phyloP scores from a whole-genome alignment of 2,329 filamentous ascomycete species.

The Cadophora sp. region DNA sequence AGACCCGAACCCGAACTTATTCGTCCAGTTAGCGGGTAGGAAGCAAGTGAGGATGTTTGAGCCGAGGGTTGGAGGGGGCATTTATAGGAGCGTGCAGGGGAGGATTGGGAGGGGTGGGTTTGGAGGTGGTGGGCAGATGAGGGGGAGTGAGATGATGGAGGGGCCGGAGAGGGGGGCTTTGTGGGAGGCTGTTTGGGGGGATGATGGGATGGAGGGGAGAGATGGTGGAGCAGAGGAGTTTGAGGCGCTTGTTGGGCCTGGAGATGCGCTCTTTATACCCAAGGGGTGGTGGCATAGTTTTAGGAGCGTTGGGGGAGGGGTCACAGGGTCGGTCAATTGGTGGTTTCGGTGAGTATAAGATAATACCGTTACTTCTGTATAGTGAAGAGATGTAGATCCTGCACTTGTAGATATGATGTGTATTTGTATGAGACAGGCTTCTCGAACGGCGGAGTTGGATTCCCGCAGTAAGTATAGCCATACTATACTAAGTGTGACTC shows the following conservation, averaged over 20 bases:
- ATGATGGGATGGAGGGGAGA: conserved; percentile 20
- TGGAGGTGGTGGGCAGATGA: conserved; percentile 49
- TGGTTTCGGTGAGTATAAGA: conserved; percentile 21
- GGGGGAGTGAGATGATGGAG: conserved; percentile 91
- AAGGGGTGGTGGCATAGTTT: conserved; percentile 90
- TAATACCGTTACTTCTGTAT: not conserved
- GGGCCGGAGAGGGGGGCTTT: conserved; percentile 72
- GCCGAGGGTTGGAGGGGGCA: conserved; percentile 64
- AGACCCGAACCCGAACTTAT: conserved; percentile 93
- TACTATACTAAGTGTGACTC: too few relatives aligned
- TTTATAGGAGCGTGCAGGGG: conserved; percentile 64
- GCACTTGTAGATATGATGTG: too few relatives aligned
- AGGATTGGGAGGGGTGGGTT: conserved; percentile 41
- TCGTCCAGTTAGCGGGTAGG: conserved; percentile 77
- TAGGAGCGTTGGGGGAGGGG: conserved; percentile 61
- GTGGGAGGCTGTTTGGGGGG: conserved; percentile 73
- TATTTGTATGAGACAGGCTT: too few relatives aligned
- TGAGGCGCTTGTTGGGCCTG: conserved; percentile 60
- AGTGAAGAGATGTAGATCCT: not conserved
- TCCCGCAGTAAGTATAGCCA: too few relatives aligned
- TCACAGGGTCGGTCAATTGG: conserved; percentile 54
- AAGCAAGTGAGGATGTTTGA: conserved; percentile 78
- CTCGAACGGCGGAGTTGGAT: too few relatives aligned
- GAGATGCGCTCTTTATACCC: conserved; percentile 80
- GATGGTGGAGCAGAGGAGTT: conserved; percentile 24